phyloP scores from a whole-genome alignment of 2,329 filamentous ascomycete genomes.

The Alternaria conjuncta region DNA sequence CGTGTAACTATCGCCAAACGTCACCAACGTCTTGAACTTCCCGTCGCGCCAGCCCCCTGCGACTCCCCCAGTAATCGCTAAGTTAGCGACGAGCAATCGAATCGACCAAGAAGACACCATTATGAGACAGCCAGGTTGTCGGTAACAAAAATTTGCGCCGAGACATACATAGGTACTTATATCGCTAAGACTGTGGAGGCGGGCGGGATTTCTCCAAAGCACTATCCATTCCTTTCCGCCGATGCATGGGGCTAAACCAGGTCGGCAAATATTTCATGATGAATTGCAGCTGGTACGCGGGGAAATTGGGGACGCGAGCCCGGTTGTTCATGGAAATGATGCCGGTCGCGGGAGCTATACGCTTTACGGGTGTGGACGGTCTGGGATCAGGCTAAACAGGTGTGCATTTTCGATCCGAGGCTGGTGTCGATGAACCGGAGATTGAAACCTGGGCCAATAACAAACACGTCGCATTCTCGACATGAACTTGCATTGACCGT shows the following conservation, averaged over 20 bases:
- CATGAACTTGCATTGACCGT: not conserved
- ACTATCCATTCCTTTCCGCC: constrained; percentile 20
- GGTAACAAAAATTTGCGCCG: not conserved
- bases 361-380: constrained; percentile 17
- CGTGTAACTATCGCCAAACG: constrained; percentile 79
- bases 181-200: constrained; percentile 7
- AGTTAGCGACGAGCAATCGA: constrained; percentile 25
- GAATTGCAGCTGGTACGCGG: constrained; percentile 21
- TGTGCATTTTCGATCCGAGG: not conserved
- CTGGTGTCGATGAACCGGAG: not conserved
- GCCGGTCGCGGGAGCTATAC: constrained; percentile 22
- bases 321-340: constrained; percentile 19
- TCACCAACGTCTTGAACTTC: constrained; percentile 67
- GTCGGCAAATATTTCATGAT: constrained; percentile 7
- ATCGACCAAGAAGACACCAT: constrained; percentile 32
- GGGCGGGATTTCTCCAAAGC: constrained; percentile 6
- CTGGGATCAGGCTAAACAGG: constrained; percentile 38
- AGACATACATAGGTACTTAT: constrained; percentile 21
- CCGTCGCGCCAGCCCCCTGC: constrained; percentile 47
- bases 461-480: not conserved
- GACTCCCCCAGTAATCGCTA: constrained; percentile 26
- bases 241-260: constrained; percentile 7
- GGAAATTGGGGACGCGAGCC: constrained; percentile 21
- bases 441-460: not conserved
- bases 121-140: constrained; percentile 8